These are phyloP conservation scores for Trichothecium roseum DNA, from an alignment of 2,329 filamentous ascomycete genomes.

Conservation along the genomic window DNA sequence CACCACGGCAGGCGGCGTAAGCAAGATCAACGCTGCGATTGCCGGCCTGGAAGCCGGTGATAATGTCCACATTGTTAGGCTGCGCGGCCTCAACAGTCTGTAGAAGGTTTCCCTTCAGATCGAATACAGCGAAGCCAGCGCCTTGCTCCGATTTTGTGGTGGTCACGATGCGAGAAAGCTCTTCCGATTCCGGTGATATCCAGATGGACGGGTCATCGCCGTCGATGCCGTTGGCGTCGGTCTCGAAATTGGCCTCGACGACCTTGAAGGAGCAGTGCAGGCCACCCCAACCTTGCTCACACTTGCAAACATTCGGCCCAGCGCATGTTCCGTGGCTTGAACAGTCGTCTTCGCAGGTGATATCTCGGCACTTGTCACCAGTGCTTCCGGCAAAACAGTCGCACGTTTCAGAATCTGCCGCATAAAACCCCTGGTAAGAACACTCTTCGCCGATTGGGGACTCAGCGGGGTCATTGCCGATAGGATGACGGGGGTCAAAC, in stretches of 20 bases:
- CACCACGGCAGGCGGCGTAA: constrained; percentile 38
- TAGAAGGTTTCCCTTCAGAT: constrained; percentile 34
- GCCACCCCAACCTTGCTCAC: constrained; percentile 30
- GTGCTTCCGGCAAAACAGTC: constrained; percentile 33
- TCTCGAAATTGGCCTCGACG: constrained; percentile 29
- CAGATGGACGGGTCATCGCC: constrained; percentile 38
- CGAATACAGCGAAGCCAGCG: constrained; percentile 37
- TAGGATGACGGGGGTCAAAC: constrained; percentile 23
- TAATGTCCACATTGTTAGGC: constrained; percentile 44
- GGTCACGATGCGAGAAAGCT: constrained; percentile 37
- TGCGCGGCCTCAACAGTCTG: constrained; percentile 33
- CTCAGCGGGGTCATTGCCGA: constrained; percentile 9
- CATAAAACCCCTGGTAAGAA: constrained; percentile 26
- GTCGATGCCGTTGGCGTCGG: constrained; percentile 30
- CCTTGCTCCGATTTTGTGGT: constrained; percentile 39
- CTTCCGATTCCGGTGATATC: constrained; percentile 28
- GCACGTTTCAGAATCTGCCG: constrained; percentile 16
- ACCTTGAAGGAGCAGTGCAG: constrained; percentile 33
- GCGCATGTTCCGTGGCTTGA: constrained; percentile 29
- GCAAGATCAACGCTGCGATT: constrained; percentile 33
- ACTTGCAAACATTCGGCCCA: constrained; percentile 29
- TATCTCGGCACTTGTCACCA: constrained; percentile 20
- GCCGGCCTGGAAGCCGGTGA: constrained; percentile 35
- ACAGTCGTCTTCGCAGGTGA: constrained; percentile 29
- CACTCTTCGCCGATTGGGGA: constrained; percentile 23